phyloP scores from a whole-genome alignment of 768 basidiomycete genomes.

The Amanita pallidorosea region DNA sequence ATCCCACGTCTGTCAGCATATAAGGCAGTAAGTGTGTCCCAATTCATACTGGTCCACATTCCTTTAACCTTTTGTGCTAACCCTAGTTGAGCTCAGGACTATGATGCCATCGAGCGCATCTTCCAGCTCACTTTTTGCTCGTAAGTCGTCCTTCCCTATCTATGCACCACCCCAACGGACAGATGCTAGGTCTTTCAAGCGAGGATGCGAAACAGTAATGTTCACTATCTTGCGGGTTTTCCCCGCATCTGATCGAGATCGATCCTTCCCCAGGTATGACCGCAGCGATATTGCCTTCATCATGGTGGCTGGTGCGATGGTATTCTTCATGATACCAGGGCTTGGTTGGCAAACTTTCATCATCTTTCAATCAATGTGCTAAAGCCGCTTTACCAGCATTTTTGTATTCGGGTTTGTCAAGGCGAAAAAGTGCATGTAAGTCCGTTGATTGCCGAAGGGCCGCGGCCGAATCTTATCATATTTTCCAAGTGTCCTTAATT shows the following conservation, averaged over 20 bases:
- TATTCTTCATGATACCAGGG: constrained; percentile 70
- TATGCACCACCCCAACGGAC: neutral
- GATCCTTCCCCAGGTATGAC: constrained; percentile 38
- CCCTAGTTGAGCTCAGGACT: neutral
- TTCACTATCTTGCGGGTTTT: too few species aligned
- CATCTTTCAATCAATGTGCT: neutral
- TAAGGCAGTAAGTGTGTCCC: too few species aligned
- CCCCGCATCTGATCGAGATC: neutral
- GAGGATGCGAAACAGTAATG: constrained; percentile 1
- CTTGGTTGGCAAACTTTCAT: constrained; percentile 31
- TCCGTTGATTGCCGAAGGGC: neutral
- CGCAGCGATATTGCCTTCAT: constrained; percentile 67
- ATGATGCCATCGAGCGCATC: neutral
- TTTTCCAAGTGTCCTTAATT: constrained; percentile 48
- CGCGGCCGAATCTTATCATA: constrained; percentile 2
- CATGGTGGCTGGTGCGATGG: constrained; percentile 56
- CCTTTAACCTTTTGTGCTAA: too few species aligned
- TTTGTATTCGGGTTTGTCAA: constrained; percentile 62
- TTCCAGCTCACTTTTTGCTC: neutral
- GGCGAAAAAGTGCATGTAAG: constrained; percentile 53
- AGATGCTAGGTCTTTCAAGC: neutral
- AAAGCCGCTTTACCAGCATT: constrained; percentile 33
- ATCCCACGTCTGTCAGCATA: too few species aligned
- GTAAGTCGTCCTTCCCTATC: neutral
- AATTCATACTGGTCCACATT: too few species aligned